These are phyloP conservation scores for Talaromyces sp. DNA, from an alignment of 2,329 filamentous ascomycete species.

Conservation along the genomic window DNA sequence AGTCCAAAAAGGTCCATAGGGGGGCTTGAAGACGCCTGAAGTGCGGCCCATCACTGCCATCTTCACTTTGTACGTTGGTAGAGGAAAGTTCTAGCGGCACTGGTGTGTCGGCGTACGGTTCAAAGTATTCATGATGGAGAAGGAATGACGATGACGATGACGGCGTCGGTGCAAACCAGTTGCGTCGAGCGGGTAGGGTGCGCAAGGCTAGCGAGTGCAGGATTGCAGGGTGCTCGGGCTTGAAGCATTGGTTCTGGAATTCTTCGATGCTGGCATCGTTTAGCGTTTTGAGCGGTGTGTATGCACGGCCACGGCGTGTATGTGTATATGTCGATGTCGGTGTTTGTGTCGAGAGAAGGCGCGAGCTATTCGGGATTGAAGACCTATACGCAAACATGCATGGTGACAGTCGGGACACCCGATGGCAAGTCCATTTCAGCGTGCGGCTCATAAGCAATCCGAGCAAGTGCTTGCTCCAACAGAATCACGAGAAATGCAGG, in stretches of 20 bases:
- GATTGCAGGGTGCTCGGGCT: constrained; percentile 48
- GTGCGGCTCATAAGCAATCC: neutral
- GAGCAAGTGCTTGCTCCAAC: neutral
- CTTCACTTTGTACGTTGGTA: neutral
- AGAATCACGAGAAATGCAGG: neutral
- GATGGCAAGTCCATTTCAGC: neutral
- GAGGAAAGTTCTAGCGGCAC: constrained; percentile 57
- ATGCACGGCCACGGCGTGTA: neutral
- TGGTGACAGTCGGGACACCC: neutral
- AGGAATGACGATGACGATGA: constrained; percentile 13
- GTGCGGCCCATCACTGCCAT: constrained; percentile 6
- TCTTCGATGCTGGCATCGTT: constrained; percentile 30
- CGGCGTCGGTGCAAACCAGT: constrained; percentile 51
- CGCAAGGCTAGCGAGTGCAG: constrained; percentile 41
- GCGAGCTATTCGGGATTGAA: neutral
- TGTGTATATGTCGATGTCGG: neutral
- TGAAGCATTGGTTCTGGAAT: constrained; percentile 53
- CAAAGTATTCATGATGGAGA: constrained; percentile 41
- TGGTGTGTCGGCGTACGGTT: constrained; percentile 42
- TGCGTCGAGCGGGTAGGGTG: constrained; percentile 48
- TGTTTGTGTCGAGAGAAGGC: neutral
- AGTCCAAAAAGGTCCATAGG: constrained; percentile 59
- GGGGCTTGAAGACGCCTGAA: constrained; percentile 46
- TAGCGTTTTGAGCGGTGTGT: constrained; percentile 24
- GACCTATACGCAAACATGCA: neutral